Percentiles rank a stretch among this genome's conserved stretches.
Conservation (phyloP, 192 early-diverging fungal species). For the Backusella australiensis region DNA sequence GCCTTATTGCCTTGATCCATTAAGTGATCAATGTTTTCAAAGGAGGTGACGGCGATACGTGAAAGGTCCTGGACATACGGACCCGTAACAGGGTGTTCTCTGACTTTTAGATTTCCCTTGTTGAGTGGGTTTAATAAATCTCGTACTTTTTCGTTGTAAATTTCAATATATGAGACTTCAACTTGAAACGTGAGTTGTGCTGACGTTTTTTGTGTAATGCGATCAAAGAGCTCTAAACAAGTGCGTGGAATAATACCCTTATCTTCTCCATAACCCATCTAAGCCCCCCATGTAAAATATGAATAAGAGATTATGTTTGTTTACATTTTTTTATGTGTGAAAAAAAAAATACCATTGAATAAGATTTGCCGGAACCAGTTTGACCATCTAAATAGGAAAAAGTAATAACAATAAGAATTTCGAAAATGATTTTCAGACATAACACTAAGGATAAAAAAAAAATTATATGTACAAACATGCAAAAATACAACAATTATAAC, state of each 20-base stretch:
- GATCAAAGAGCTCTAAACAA: slow-evolving; percentile 74
- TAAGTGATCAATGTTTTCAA: slow-evolving; percentile 63
- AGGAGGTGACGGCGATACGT: slow-evolving; percentile 74
- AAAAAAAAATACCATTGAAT: slow-evolving; percentile 51
- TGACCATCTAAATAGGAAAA: slow-evolving; percentile 60
- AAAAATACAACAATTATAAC: slow-evolving; percentile 94
- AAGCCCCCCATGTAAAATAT: slow-evolving; percentile 17
- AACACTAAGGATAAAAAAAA: neutral
- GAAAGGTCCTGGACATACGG: slow-evolving; percentile 94
- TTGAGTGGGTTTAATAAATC: slow-evolving; percentile 78
- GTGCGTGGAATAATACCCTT: slow-evolving; percentile 86
- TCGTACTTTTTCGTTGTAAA: slow-evolving; percentile 82
- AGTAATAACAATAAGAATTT: slow-evolving; percentile 9
- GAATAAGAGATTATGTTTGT: neutral
- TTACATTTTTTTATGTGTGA: neutral
- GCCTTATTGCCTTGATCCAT: slow-evolving; percentile 82
- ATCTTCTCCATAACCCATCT: slow-evolving; percentile 74
- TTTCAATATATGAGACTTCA: slow-evolving; percentile 89
- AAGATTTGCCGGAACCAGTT: slow-evolving; percentile 77
- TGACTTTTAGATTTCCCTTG: slow-evolving; percentile 71
- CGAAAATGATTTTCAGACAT: slow-evolving; percentile 7
- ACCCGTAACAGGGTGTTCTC: slow-evolving; percentile 74
- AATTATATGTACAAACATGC: slow-evolving; percentile 57
- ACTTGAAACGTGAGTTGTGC: slow-evolving; percentile 56
- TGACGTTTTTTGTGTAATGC: slow-evolving; percentile 48